Evolutionary conservation across 352 stramenopile species (phyloP), one percentile per base, ranked within the genome.

Genomic region (Elongisporangium anandrum): DNA sequence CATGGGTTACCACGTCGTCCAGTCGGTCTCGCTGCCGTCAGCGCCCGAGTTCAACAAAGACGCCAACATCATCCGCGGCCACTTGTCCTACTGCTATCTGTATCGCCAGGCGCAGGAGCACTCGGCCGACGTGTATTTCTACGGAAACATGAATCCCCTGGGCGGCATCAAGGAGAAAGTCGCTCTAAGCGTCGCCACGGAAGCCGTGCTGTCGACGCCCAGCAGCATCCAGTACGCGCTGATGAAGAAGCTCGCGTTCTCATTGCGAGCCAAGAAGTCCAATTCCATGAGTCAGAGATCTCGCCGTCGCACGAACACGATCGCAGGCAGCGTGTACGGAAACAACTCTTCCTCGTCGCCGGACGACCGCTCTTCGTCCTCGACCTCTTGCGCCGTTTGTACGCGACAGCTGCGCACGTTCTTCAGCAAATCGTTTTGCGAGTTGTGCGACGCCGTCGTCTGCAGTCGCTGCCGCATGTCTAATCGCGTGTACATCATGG

Each of bases 181-280:
- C 19, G 68, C 70, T 17, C 66, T 86, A 47, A 68, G 65, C 15
- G 41, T 90, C 29, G 81, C 69, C 1, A 70, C 79, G 1, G 75
- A 88, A 24, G 68, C 76, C 22, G 65, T 83, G 52, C 51, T 83
- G 23, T 65, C 64, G 9, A 78, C 70, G 4, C 68, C 75, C 12
- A 73, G 64, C 47, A 63, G 61, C 41, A 39, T 79, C 63, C 59
- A 90, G 70, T 81, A 73, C 54, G 76, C 78, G 8, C 74, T 81
- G 66, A 85, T 90, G 70, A 88, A 88, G 66, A 90, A 90, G 58
- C 62, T 90, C 49, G 70, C 77, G 59, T 87, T 82, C 52, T 80
- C 72, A 48, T 48, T 87, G 26, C 77, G 72, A 8, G 78, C 68
- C 66, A 73, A 64, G n/a, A 48, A 69, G 26, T 56, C 60, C 8